Percentiles rank a stretch among this genome's conserved stretches.
These are phyloP conservation scores for Lotmaria passim DNA, from an alignment of 208 protist genomes.

Conservation along the genomic window DNA sequence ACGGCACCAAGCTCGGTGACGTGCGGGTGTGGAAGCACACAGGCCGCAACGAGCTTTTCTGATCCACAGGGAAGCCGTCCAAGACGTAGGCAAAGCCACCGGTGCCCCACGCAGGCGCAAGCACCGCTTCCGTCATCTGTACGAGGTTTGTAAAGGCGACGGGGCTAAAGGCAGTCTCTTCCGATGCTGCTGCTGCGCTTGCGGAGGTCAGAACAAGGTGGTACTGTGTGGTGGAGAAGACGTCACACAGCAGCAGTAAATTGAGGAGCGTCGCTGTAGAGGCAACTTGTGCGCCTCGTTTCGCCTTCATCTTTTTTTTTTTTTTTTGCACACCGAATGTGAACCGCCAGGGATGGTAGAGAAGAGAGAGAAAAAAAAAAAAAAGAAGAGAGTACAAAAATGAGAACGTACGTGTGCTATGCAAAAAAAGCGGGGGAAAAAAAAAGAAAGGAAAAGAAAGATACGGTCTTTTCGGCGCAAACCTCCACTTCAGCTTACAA, in stretches of 20 bases:
- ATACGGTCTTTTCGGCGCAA: too few relatives aligned
- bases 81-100: slow-evolving; percentile 26
- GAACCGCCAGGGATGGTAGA: background rate
- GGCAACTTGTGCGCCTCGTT: background rate
- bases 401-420: background rate
- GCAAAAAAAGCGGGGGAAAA: background rate
- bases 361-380: slow-evolving; percentile 1
- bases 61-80: background rate
- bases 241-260: background rate
- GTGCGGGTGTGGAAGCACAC: slow-evolving; percentile 30
- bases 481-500: too few relatives aligned
- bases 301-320: background rate
- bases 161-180: background rate
- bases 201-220: background rate
- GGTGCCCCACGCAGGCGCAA: slow-evolving; percentile 30
- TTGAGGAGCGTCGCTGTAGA: background rate
- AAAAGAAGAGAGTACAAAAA: slow-evolving; percentile 9
- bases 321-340: background rate
- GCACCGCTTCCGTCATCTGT: slow-evolving; percentile 30
- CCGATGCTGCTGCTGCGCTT: slow-evolving; percentile 60
- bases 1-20: background rate
- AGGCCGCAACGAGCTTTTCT: slow-evolving; percentile 1
- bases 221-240: background rate
- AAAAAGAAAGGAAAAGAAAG: background rate
- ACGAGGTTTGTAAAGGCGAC: slow-evolving; percentile 7